These are phyloP conservation scores for Alternaria arbusti DNA, from an alignment of 2,329 filamentous ascomycete species.

Conservation along the genomic window DNA sequence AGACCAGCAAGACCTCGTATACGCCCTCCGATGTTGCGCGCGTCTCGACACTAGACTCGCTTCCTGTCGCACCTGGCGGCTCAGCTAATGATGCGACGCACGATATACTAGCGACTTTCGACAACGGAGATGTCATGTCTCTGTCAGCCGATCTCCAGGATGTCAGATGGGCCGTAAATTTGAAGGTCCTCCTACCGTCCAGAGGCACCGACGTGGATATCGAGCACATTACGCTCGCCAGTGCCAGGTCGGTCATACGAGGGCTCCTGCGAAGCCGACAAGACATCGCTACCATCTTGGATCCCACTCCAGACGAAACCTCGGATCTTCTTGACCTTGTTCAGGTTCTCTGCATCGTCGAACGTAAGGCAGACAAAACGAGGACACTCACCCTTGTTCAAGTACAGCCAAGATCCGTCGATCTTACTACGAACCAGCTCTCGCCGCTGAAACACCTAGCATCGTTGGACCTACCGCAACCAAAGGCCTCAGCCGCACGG, in stretches of 20 bases:
- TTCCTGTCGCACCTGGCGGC: constrained; percentile 33
- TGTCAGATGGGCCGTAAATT: constrained; percentile 40
- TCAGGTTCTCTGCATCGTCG: constrained; percentile 43
- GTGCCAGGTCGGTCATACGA: constrained; percentile 49
- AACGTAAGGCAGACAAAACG: constrained; percentile 22
- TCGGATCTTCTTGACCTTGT: constrained; percentile 44
- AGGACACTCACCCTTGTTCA: constrained; percentile 36
- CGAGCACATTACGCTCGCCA: constrained; percentile 43
- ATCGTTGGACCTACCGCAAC: constrained; percentile 36
- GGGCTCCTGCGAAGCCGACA: constrained; percentile 54
- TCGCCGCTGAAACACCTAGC: constrained; percentile 43
- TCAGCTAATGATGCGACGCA: constrained; percentile 31
- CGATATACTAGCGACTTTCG: constrained; percentile 64
- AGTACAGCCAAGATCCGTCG: constrained; percentile 39
- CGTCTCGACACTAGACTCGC: constrained; percentile 39
- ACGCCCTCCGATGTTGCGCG: constrained; percentile 31
- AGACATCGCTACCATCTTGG: constrained; percentile 51
- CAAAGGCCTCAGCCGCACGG: constrained; percentile 10
- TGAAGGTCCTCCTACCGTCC: constrained; percentile 24
- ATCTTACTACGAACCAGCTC: constrained; percentile 36
- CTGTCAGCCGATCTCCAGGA: constrained; percentile 61
- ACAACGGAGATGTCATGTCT: constrained; percentile 66
- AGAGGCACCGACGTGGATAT: constrained; percentile 28
- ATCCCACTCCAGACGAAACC: constrained; percentile 32
- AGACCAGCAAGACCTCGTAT: constrained; percentile 44